These are phyloP conservation scores for Penicillium longicatenatum DNA, from an alignment of 495 filamentous ascomycete species.

Conservation along the genomic window DNA sequence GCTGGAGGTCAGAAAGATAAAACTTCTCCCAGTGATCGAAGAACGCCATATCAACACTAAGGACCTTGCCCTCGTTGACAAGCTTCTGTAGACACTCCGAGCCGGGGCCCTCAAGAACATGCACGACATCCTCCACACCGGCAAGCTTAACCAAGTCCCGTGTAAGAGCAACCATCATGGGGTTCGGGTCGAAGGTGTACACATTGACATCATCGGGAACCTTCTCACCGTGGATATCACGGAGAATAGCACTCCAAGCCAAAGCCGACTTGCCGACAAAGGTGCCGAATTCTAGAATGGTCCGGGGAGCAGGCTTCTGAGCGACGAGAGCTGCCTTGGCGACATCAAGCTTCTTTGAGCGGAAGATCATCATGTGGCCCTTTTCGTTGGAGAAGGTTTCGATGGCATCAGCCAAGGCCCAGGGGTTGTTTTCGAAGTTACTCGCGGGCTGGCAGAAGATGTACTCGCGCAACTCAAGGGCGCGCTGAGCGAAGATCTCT, in stretches of 20 bases:
- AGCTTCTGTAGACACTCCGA: slow-evolving; percentile 29
- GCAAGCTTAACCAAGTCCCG: slow-evolving; percentile 30
- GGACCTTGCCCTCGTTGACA: slow-evolving; percentile 23
- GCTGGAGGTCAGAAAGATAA: slow-evolving; percentile 34
- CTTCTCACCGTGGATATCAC: slow-evolving; percentile 23
- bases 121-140: slow-evolving; percentile 28
- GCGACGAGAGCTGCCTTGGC: slow-evolving; percentile 15
- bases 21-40: slow-evolving; percentile 38
- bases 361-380: slow-evolving; percentile 33
- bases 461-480: slow-evolving; percentile 21
- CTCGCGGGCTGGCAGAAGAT: slow-evolving; percentile 24
- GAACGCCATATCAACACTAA: slow-evolving; percentile 35
- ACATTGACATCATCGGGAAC: slow-evolving; percentile 21
- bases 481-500: slow-evolving; percentile 14
- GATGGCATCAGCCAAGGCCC: slow-evolving; percentile 24
- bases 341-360: slow-evolving; percentile 17
- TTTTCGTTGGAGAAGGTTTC: slow-evolving; percentile 22
- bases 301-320: slow-evolving; percentile 24
- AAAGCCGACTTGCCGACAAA: slow-evolving; percentile 37
- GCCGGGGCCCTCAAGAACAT: slow-evolving; percentile 33
- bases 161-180: slow-evolving; percentile 25
- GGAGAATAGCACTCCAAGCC: slow-evolving; percentile 33
- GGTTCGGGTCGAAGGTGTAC: slow-evolving; percentile 36
- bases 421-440: slow-evolving; percentile 25
- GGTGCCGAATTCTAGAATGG: slow-evolving; percentile 36